These are phyloP conservation scores for Clonostachys sp. DNA, from an alignment of 2,329 filamentous ascomycete species.

Conservation along the genomic window DNA sequence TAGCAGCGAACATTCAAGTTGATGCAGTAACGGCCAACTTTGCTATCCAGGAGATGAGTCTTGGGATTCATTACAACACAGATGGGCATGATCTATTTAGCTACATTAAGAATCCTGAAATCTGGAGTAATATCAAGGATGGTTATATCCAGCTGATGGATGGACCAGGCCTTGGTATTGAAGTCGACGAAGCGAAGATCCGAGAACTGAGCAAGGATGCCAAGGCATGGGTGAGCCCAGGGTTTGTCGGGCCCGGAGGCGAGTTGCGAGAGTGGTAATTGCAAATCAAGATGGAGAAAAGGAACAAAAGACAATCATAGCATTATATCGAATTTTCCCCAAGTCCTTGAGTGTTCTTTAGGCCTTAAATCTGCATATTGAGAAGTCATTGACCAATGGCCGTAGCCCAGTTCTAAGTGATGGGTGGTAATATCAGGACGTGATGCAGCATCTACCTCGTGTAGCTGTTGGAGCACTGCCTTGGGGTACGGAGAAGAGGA, in stretches of 20 bases:
- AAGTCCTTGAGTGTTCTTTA: too few relatives aligned
- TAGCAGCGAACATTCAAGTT: constrained; percentile 68
- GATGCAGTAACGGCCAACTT: constrained; percentile 59
- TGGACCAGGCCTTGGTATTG: constrained; percentile 56
- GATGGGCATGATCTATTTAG: constrained; percentile 60
- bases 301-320: too few relatives aligned
- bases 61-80: constrained; percentile 76
- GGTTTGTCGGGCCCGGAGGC: constrained; percentile 64
- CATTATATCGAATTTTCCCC: too few relatives aligned
- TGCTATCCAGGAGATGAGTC: constrained; percentile 72
- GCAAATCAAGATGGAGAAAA: too few relatives aligned
- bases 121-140: constrained; percentile 57
- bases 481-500: too few relatives aligned
- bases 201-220: constrained; percentile 52
- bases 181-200: constrained; percentile 66
- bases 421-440: too few relatives aligned
- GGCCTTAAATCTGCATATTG: too few relatives aligned
- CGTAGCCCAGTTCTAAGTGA: too few relatives aligned
- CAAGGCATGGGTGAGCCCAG: constrained; percentile 60
- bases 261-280: constrained; percentile 62
- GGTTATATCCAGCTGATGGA: constrained; percentile 59
- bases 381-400: too few relatives aligned
- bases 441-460: too few relatives aligned
- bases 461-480: too few relatives aligned
- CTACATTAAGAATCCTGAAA: constrained; percentile 59